phyloP scores from a whole-genome alignment of 192 early-diverging fungal species.

The Backusella circina region DNA sequence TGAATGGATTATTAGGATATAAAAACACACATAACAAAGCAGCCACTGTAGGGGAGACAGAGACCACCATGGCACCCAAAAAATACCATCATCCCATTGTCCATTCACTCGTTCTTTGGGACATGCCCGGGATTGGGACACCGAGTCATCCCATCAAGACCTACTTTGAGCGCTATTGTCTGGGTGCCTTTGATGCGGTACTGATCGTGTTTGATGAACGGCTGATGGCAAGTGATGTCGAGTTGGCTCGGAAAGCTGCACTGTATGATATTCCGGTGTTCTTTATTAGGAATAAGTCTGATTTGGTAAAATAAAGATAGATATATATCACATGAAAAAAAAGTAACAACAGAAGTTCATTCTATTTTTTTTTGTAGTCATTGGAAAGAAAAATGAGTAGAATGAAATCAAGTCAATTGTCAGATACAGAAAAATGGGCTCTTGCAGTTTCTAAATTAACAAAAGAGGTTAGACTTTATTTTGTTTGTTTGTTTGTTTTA shows the following conservation, averaged over 20 bases:
- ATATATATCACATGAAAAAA: neutral
- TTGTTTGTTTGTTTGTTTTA: too few relatives aligned
- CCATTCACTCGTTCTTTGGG: constrained; percentile 20
- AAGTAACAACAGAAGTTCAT: too few relatives aligned
- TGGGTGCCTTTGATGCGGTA: constrained; percentile 23
- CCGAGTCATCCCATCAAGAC: neutral
- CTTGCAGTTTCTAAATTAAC: neutral
- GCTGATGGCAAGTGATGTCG: constrained; percentile 20
- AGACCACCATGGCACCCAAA: constrained; percentile 9
- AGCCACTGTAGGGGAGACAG: constrained; percentile 13
- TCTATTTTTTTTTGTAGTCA: too few relatives aligned
- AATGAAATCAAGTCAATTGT: neutral
- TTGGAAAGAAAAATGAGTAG: neutral
- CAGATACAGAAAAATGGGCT: neutral
- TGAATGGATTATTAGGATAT: constrained; percentile 27
- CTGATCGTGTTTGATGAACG: constrained; percentile 19
- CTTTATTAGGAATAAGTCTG: constrained; percentile 16
- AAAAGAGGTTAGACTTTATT: neutral
- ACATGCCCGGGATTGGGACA: constrained; percentile 27
- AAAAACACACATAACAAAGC: constrained; percentile 9
- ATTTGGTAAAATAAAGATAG: constrained; percentile 14
- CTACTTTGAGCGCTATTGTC: constrained; percentile 20
- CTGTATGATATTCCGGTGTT: constrained; percentile 5
- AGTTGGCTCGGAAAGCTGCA: constrained; percentile 10
- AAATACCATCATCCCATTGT: constrained; percentile 13